phyloP scores from a whole-genome alignment of 495 filamentous ascomycete species.

The Aspergillus conjunctus region DNA sequence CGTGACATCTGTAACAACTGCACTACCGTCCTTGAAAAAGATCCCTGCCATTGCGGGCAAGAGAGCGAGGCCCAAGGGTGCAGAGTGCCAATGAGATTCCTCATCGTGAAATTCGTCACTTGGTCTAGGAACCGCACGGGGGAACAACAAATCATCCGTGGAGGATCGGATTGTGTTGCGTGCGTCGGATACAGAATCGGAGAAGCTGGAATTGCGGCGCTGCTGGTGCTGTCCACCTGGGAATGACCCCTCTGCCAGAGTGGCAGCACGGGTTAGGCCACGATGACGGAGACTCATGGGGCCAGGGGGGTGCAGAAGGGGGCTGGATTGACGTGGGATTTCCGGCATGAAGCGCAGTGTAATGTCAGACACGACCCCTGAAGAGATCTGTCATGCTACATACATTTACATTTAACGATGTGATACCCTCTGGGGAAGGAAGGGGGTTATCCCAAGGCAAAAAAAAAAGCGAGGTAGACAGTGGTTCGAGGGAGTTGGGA shows the following conservation, averaged over 20 bases:
- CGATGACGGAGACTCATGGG: constrained; percentile 42
- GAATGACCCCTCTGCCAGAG: constrained; percentile 35
- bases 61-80: constrained; percentile 79
- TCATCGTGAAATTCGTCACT: constrained; percentile 40
- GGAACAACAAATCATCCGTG: constrained; percentile 73
- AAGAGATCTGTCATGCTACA: background rate
- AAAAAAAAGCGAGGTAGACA: background rate
- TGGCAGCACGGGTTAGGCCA: constrained; percentile 43
- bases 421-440: background rate
- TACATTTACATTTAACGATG: background rate
- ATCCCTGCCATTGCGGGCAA: constrained; percentile 83
- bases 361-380: background rate
- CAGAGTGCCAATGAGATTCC: constrained; percentile 69
- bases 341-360: background rate
- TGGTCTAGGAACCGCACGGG: constrained; percentile 43
- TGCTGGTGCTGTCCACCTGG: constrained; percentile 43
- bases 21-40: constrained; percentile 80
- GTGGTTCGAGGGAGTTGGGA: background rate
- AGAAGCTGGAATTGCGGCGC: constrained; percentile 74
- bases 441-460: background rate
- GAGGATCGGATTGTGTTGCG: constrained; percentile 66
- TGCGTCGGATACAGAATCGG: constrained; percentile 69
- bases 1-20: constrained; percentile 81
- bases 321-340: too few species aligned
- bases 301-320: background rate